Evolutionary conservation across 1,284 basidiomycete genomes (phyloP), one percentile per base, ranked within the genome.

Genomic region (Puccinia brachypodii): DNA sequence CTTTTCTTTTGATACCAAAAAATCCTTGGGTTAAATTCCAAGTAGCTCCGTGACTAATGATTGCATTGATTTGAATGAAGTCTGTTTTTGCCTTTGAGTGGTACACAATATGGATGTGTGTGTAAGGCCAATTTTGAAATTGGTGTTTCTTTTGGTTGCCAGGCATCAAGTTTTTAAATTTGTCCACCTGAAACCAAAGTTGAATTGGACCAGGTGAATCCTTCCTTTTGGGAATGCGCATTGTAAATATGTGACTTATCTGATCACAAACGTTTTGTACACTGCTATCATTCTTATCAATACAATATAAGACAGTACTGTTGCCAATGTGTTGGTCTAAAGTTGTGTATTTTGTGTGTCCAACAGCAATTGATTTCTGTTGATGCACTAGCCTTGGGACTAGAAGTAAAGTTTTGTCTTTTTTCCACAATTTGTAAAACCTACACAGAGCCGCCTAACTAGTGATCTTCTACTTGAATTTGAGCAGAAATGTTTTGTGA

Each of bases 161-260:
- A 76, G 74, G 38, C 64, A 31, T 33, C 19, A 76, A 33, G 19
- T 76, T 47, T 14, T 22, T 25, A 60, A 76, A 76, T 31, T 31
- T 22, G 19, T 58, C 33, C 3, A 76, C 60, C 31, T 76, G 36
- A 44, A 76, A 76, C 58, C 75, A 76, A 1, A 76, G 75, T 8
- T 76, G 75, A 28, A 64, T 47, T 60, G 42, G 40, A 66, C 19
- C 2, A 13, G 36, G 62, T 11, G 36, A 40, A 42, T 64, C 44
- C 19, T 76, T 76, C 16, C 28, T 28, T 0, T 28, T 22, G 13
- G 40, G 28, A 66, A n/a, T 31, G 19, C 47, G n/a, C 6, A 64
- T 76, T 6, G 62, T 76, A 13, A 76, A 76, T n/a, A 76, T 76
- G 36, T 76, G 38, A 42, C 44, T 76, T n/a, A 76, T 76, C 62